Conservation (phyloP, 2,329 filamentous ascomycete genomes). For the Alternaria tenuissima region DNA sequence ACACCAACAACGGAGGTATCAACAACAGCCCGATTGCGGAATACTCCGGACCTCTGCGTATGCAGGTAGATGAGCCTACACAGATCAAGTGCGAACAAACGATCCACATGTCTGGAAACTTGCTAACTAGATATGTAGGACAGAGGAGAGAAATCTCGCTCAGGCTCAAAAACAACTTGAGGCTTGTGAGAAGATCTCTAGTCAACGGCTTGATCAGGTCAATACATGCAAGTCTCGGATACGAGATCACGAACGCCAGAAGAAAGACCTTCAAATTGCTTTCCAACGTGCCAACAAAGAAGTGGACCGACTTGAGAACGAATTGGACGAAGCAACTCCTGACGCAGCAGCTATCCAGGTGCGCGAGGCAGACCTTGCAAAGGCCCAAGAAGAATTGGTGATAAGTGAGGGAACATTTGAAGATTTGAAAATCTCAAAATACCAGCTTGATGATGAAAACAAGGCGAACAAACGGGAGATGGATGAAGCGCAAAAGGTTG, state of each 20-base stretch:
- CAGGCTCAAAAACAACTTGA: slow-evolving; percentile 58
- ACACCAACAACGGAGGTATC: slow-evolving; percentile 54
- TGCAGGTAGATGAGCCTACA: slow-evolving; percentile 77
- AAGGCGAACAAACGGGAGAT: slow-evolving; percentile 41
- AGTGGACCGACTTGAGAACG: slow-evolving; percentile 72
- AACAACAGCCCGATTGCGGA: slow-evolving; percentile 63
- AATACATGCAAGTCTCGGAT: slow-evolving; percentile 60
- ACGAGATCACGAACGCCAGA: slow-evolving; percentile 58
- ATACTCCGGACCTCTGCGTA: slow-evolving; percentile 68
- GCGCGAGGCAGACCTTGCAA: slow-evolving; percentile 1
- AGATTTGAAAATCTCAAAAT: slow-evolving; percentile 58
- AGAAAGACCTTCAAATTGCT: slow-evolving; percentile 61
- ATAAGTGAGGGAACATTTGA: slow-evolving; percentile 63
- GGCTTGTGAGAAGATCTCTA: slow-evolving; percentile 43
- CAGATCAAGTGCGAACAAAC: slow-evolving; percentile 63
- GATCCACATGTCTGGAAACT: background rate
- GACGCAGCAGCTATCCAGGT: slow-evolving; percentile 65
- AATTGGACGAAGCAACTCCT: slow-evolving; percentile 64
- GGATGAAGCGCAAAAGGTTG: slow-evolving; percentile 37
- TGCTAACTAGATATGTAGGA: slow-evolving; percentile 25
- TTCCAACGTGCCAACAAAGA: slow-evolving; percentile 68
- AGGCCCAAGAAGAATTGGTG: slow-evolving; percentile 58
- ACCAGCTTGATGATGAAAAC: slow-evolving; percentile 51
- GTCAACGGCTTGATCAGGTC: slow-evolving; percentile 50
- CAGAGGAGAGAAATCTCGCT: slow-evolving; percentile 57